These are phyloP conservation scores for Tricholoma hemisulphureum DNA, from an alignment of 768 basidiomycete species.

Conservation along the genomic window DNA sequence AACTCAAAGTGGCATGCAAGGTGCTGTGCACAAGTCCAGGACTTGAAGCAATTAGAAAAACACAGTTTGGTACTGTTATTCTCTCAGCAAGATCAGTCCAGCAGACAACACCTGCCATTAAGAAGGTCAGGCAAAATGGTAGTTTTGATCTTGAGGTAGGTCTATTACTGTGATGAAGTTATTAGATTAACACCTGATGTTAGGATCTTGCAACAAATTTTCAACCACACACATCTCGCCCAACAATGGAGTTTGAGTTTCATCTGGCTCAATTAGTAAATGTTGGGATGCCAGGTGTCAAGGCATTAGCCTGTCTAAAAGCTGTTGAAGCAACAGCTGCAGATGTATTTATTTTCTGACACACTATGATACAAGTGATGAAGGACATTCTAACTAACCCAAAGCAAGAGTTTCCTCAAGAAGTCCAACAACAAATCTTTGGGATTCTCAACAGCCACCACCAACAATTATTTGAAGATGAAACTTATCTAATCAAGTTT, in stretches of 20 bases:
- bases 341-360: constrained; percentile 29
- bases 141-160: not conserved
- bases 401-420: constrained; percentile 9
- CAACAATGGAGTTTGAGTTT: constrained; percentile 14
- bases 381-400: constrained; percentile 10
- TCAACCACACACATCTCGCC: not conserved
- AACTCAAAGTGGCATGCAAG: not conserved
- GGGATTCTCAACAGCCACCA: constrained; percentile 19
- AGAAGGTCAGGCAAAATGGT: constrained; percentile 9
- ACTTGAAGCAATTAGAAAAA: constrained; percentile 7
- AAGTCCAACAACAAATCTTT: constrained; percentile 15
- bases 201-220: constrained; percentile 1
- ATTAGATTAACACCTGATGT: not conserved
- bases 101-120: constrained; percentile 1
- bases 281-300: constrained; percentile 12
- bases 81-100: constrained; percentile 1
- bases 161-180: constrained; percentile 10
- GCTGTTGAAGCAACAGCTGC: constrained; percentile 24
- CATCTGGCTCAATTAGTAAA: constrained; percentile 11
- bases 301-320: constrained; percentile 25
- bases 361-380: constrained; percentile 19
- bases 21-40: not conserved
- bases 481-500: constrained; percentile 13
- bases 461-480: constrained; percentile 17
- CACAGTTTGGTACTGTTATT: constrained; percentile 4